These are phyloP conservation scores for Coemansia pectinata DNA, from an alignment of 192 early-diverging fungal genomes.

Conservation along the genomic window DNA sequence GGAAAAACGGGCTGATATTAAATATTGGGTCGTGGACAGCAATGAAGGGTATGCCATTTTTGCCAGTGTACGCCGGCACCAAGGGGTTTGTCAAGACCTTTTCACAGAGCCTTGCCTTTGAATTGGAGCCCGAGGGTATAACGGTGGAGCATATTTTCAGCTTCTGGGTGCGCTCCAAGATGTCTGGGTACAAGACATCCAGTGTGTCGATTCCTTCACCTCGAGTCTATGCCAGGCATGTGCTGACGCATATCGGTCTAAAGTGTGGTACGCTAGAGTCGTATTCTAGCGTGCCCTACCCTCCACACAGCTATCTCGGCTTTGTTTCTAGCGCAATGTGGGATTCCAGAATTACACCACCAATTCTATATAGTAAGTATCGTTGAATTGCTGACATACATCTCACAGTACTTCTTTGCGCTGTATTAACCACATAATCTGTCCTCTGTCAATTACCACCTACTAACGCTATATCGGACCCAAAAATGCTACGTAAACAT, in stretches of 20 bases:
- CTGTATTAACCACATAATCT: neutral
- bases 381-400: neutral
- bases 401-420: no score
- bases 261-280: constrained; percentile 58
- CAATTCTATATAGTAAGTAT: constrained; percentile 48
- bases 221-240: constrained; percentile 71
- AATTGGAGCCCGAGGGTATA: constrained; percentile 72
- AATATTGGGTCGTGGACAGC: constrained; percentile 92
- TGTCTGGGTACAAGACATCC: constrained; percentile 90
- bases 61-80: constrained; percentile 89
- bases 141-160: constrained; percentile 88
- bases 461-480: neutral
- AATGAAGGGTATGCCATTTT: constrained; percentile 76
- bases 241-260: constrained; percentile 70
- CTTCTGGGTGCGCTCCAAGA: constrained; percentile 91
- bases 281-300: constrained; percentile 41
- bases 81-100: constrained; percentile 92
- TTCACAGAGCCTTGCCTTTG: constrained; percentile 83
- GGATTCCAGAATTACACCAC: constrained; percentile 43
- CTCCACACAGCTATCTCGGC: constrained; percentile 47
- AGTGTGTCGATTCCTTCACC: constrained; percentile 75
- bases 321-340: constrained; percentile 42
- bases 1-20: constrained; percentile 79
- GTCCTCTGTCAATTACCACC: neutral
- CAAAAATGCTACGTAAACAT: neutral